Base-by-base conservation (phyloP, 129 eudicot genomes). In the Arctium lappa region DNA sequence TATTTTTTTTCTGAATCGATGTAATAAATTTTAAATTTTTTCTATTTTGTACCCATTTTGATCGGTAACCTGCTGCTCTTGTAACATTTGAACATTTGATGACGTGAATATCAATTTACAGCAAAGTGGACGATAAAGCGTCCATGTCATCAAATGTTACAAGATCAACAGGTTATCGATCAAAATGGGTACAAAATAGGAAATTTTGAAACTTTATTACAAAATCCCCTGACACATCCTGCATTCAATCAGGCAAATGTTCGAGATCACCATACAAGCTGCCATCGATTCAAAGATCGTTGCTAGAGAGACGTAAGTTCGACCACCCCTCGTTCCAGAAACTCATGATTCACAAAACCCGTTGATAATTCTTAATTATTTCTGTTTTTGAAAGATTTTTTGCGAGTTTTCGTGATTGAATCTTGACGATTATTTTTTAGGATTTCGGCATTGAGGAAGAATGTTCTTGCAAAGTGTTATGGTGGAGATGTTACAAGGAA, bases 291-390 rank as follows among this genome's bases (percentile, higher is more conserved):
- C 97, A 11, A 95, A 95, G 90, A 88, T 95, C 84, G 82, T 95
- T 73, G 99, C 99, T 69, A 86, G 99, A 80, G 99, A 95, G 88
- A 95, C 98, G 99, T 95, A 91, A 95, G 98, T 89, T 37, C n/a
- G 6, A 36, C 69, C 63, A 22, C 39, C 65, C 69, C 34, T 38
- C 40, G 30, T 62, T 62, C 29, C 22, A 66, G 39, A 12, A 39
- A 70, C 74, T 66, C 31, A 27, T 32, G 63, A 72, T 30, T 40
- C 39, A 46, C 46, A 82, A 12, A 75, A n/a, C 18, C 12, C 8
- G 40, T 53, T 48, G 70, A 33, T 29, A 10, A 22, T 36, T 32
- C 0, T 72, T 31, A 5, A 22, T 36, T 32, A 0, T 72, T 31
- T 50, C 32, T 16, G n/a, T 8, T 60, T 66, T 60, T 36, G 37